phyloP scores from a whole-genome alignment of 108 stramenopile species.

The Tribonema minus region DNA sequence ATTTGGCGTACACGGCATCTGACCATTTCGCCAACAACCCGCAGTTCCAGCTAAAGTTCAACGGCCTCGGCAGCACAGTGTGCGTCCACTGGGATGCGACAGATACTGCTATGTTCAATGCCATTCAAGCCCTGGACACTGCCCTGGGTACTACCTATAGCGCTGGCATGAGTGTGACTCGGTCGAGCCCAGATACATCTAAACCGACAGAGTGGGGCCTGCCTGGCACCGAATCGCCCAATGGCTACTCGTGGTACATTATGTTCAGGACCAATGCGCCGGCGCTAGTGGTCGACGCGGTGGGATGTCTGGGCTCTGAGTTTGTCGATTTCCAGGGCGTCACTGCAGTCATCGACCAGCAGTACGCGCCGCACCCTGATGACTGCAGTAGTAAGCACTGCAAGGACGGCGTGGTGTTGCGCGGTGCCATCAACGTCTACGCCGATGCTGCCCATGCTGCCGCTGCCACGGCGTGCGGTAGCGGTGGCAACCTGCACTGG shows the following conservation, averaged over 20 bases:
- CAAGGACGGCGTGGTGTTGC: constrained; percentile 60
- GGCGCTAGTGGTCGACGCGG: not conserved
- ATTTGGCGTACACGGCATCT: constrained; percentile 11
- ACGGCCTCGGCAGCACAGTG: constrained; percentile 1
- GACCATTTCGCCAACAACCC: constrained; percentile 21
- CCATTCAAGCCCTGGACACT: not conserved
- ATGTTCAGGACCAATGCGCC: constrained; percentile 23
- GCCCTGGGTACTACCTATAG: not conserved
- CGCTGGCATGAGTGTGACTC: not conserved
- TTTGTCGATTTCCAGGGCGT: not conserved
- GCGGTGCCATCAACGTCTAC: constrained; percentile 40
- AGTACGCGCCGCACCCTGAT: not conserved
- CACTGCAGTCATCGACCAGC: no score
- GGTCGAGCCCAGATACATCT: not conserved
- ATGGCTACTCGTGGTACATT: constrained; percentile 48
- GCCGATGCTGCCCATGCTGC: constrained; percentile 30
- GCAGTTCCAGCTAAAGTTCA: constrained; percentile 11
- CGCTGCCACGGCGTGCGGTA: not conserved
- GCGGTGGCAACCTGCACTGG: constrained; percentile 53
- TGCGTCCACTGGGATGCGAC: constrained; percentile 54
- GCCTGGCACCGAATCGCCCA: constrained; percentile 25
- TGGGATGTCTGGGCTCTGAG: no score
- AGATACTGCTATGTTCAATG: not conserved
- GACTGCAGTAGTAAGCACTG: constrained; percentile 52
- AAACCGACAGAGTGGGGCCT: not conserved